Conservation (phyloP, 352 stramenopile species). For the Phytophthora fragariae region DNA sequence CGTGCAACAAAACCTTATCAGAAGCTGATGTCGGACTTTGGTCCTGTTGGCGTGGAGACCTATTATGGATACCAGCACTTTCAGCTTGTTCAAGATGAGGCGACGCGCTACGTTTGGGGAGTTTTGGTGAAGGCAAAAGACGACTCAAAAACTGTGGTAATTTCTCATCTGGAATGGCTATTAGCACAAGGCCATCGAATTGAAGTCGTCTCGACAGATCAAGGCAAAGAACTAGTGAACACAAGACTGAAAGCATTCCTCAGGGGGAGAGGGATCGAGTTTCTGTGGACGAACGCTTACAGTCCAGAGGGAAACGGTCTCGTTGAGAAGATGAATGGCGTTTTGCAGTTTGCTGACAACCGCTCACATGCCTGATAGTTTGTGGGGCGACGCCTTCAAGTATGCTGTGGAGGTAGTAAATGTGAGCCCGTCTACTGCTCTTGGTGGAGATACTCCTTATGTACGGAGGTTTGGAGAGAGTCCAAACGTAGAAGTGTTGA, state of each 20-base stretch:
- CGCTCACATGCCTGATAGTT: too few relatives aligned
- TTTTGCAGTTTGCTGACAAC: background rate
- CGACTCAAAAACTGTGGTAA: background rate
- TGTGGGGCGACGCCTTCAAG: too few relatives aligned
- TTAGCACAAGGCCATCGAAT: background rate
- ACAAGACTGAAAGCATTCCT: background rate
- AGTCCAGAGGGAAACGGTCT: background rate
- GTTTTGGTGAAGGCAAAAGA: background rate
- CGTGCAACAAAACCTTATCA: conserved; percentile 3
- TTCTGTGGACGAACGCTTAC: conserved; percentile 12
- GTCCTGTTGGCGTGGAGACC: background rate
- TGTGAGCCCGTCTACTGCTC: too few relatives aligned
- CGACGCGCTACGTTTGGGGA: conserved; percentile 4
- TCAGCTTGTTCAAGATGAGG: conserved; percentile 3
- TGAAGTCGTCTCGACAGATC: background rate
- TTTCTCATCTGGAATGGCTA: background rate
- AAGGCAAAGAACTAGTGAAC: background rate
- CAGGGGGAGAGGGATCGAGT: conserved; percentile 1
- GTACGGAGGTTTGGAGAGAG: too few relatives aligned
- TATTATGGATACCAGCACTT: conserved; percentile 9
- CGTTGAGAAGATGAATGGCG: background rate
- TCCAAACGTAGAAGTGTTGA: too few relatives aligned
- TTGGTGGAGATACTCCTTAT: too few relatives aligned
- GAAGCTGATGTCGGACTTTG: conserved; percentile 20
- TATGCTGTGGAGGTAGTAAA: too few relatives aligned